Percentiles rank a stretch among this genome's conserved stretches.
phyloP scores from a whole-genome alignment of 192 early-diverging fungal species.

The Gorgonomyces haynaldii region DNA sequence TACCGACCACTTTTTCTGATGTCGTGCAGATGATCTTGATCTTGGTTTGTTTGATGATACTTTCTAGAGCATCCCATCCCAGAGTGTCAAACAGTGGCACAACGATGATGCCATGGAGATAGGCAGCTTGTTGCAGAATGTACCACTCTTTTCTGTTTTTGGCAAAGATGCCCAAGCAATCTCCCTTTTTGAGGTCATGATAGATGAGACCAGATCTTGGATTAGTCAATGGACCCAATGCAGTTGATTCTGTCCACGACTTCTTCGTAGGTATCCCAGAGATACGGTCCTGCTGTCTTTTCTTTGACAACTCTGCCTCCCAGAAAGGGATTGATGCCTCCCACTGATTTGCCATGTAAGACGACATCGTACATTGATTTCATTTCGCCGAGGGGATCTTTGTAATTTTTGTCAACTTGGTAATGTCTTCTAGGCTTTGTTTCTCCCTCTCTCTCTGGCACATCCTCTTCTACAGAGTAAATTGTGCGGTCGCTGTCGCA shows the following conservation, averaged over 20 bases:
- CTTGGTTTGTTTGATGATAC: constrained; percentile 61
- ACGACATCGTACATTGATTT: too few relatives aligned
- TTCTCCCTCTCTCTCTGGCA: too few relatives aligned
- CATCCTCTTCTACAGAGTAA: too few relatives aligned
- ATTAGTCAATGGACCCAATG: too few relatives aligned
- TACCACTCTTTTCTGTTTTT: background rate
- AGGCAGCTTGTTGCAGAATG: background rate
- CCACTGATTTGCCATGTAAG: too few relatives aligned
- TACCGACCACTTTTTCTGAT: constrained; percentile 17
- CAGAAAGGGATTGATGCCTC: constrained; percentile 39
- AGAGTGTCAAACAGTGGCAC: constrained; percentile 74
- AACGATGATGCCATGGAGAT: background rate
- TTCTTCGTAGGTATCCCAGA: constrained; percentile 53
- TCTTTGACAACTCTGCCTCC: constrained; percentile 52
- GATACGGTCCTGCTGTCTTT: constrained; percentile 45
- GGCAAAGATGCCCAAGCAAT: background rate
- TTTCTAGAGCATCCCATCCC: constrained; percentile 43
- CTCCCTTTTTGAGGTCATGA: background rate
- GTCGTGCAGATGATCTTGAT: constrained; percentile 47
- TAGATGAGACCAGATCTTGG: too few relatives aligned
- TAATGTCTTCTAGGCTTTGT: too few relatives aligned
- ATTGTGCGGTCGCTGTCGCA: too few relatives aligned
- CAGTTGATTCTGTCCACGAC: constrained; percentile 50
- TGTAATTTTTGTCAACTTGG: too few relatives aligned
- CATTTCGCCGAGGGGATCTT: too few relatives aligned